Evolutionary conservation across 192 early-diverging fungal species (phyloP).

Genomic region (Spinellus fusiger): DNA sequence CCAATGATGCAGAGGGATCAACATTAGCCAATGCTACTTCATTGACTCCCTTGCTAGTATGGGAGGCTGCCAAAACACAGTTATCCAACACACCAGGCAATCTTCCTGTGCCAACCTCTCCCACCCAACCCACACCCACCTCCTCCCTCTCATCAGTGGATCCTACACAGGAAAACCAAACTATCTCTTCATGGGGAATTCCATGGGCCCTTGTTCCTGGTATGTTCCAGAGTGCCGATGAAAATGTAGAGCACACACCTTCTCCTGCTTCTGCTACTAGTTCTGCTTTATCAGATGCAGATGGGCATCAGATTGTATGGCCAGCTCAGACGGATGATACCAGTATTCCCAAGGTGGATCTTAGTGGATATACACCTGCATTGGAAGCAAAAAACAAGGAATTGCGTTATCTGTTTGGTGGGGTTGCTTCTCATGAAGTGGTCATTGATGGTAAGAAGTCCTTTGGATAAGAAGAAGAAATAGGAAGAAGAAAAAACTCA

Average conservation of each 20-base stretch:
- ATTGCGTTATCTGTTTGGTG: constrained; percentile 23
- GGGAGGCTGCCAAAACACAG: constrained; percentile 18
- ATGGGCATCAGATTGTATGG: constrained; percentile 15
- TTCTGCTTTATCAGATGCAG: background rate
- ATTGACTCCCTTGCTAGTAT: constrained; percentile 20
- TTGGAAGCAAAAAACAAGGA: constrained; percentile 23
- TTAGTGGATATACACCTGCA: constrained; percentile 11
- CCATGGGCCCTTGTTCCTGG: constrained; percentile 28
- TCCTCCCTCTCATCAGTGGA: background rate
- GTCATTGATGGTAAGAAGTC: constrained; percentile 32
- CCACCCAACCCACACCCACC: background rate
- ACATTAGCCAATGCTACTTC: constrained; percentile 15
- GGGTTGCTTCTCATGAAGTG: constrained; percentile 19
- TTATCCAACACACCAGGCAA: background rate
- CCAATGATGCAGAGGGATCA: background rate
- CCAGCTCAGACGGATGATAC: constrained; percentile 10
- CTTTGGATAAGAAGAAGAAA: constrained; percentile 2
- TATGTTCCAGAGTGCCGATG: constrained; percentile 18
- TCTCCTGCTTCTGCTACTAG: background rate
- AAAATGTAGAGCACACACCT: background rate
- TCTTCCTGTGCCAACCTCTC: background rate
- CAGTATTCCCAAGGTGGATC: constrained; percentile 8
- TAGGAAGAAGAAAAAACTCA: too few relatives aligned
- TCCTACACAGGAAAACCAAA: background rate
- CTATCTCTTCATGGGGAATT: constrained; percentile 23